Evolutionary conservation across 163 green algal genomes (phyloP), one percentile per base, ranked within the genome.

Genomic region (Volvox carteri): DNA sequence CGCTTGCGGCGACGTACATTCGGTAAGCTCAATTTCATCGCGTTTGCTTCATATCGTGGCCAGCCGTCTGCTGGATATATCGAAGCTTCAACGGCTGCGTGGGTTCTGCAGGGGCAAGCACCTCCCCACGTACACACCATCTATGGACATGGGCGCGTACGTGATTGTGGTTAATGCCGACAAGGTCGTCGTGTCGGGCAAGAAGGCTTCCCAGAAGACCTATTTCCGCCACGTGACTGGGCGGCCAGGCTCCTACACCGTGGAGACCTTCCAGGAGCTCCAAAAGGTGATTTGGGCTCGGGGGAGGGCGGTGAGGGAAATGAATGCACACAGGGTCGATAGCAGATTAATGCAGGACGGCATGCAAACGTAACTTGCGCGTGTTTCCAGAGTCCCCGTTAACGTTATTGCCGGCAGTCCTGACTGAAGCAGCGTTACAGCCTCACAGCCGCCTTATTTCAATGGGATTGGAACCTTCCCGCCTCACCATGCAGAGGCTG

Each of bases 161-260:
- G 98, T 99, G 5, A 89, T 99, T 14, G 95, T 99, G 18, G 95
- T 99, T 90, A 99, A 99, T 90, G 97, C 98, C 0, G 97, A 98
- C 7, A 98, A 99, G 94, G 95, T 96, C 37, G 67, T 60, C 14
- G 92, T 97, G 37, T 95, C 92, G 1, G 97, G 97, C 41, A 96
- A 96, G 62, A 99, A 99, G 94, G 67, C 91, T 9, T 86, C 89
- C 25, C 83, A 96, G 60, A 99, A 99, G 96, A 94, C 95, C 30
- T 99, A 99, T 93, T 95, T 95, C 90, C 91, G 93, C 42, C 95
- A 98, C 93, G 92, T 94, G 50, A 97, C 93, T 28, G 96, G 97
- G 30, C 93, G 96, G 35, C 98, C 98, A 46, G 98, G 98, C 35
- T 94, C 91, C 25, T 95, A 95, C 86, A 98, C 96, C 62, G 90